A percentile compares a stretch with the other conserved stretches of the same genome.
Conservation (phyloP, 441 rosid genomes). For the Pelargonium myrrhifolium region DNA sequence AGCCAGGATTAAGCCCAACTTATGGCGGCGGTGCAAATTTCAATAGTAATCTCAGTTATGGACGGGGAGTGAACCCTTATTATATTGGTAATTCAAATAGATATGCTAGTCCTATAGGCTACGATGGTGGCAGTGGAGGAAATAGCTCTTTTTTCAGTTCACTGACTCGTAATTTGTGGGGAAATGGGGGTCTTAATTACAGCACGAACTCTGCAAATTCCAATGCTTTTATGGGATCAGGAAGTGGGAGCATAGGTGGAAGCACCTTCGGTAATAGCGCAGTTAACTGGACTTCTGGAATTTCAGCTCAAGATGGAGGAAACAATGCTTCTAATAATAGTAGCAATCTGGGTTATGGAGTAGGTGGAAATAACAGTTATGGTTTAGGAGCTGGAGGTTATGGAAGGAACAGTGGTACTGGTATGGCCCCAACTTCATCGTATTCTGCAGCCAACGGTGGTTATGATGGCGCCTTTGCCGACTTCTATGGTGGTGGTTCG, state of each 20-base stretch:
- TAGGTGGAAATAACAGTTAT: slow-evolving; percentile 50
- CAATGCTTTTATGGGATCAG: slow-evolving; percentile 50
- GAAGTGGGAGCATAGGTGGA: slow-evolving; percentile 51
- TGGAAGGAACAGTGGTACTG: slow-evolving; percentile 52
- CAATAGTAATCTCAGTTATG: slow-evolving; percentile 57
- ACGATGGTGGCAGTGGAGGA: slow-evolving; percentile 72
- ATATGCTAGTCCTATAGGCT: slow-evolving; percentile 53
- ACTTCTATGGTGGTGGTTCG: slow-evolving; percentile 55
- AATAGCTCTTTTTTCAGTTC: slow-evolving; percentile 81
- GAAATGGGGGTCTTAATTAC: slow-evolving; percentile 60
- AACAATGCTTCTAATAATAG: slow-evolving; percentile 42
- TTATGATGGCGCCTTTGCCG: slow-evolving; percentile 58
- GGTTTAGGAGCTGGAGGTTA: slow-evolving; percentile 55
- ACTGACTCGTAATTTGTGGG: slow-evolving; percentile 73
- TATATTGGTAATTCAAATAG: slow-evolving; percentile 68
- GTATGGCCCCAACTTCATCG: slow-evolving; percentile 49
- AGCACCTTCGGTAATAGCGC: slow-evolving; percentile 45
- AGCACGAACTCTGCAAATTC: slow-evolving; percentile 46
- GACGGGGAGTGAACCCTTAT: slow-evolving; percentile 75
- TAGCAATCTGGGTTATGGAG: slow-evolving; percentile 57
- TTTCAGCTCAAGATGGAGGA: slow-evolving; percentile 50
- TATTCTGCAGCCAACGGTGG: slow-evolving; percentile 57
- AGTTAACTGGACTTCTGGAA: slow-evolving; percentile 60
- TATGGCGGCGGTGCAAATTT: slow-evolving; percentile 57
- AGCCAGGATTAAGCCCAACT: slow-evolving; percentile 59